phyloP scores from a whole-genome alignment of 805 yeast genomes.

The Teunomyces atbi region DNA sequence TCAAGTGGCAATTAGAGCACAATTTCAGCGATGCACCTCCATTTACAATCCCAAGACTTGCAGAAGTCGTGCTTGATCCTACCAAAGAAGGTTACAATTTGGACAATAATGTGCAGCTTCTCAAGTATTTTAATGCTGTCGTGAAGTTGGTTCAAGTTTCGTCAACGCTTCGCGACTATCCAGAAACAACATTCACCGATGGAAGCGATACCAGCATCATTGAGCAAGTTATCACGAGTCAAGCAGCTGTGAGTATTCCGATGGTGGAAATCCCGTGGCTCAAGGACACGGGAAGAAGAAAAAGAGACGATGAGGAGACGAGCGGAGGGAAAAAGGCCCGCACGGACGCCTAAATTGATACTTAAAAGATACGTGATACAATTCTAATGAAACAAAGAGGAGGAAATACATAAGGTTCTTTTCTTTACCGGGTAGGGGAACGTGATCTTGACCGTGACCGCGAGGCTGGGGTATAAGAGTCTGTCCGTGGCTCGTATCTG shows the following conservation, averaged over 20 bases:
- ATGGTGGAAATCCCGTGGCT: conserved; percentile 33
- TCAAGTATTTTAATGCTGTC: conserved; percentile 48
- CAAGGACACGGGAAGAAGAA: conserved; percentile 17
- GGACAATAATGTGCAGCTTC: conserved; percentile 23
- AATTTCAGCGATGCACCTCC: conserved; percentile 40
- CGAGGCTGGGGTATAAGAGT: conserved; percentile 11
- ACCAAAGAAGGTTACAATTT: conserved; percentile 29
- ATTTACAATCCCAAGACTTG: conserved; percentile 47
- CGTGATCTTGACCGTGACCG: conserved; percentile 4
- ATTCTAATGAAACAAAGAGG: background rate
- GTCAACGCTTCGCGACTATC: conserved; percentile 25
- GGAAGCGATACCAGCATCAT: background rate
- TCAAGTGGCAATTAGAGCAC: conserved; percentile 34
- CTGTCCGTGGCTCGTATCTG: conserved; percentile 9
- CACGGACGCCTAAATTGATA: background rate
- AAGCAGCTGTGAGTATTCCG: conserved; percentile 14
- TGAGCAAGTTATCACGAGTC: conserved; percentile 6
- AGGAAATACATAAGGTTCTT: background rate
- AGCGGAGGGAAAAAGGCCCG: background rate
- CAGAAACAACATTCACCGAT: conserved; percentile 3
- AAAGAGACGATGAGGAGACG: conserved; percentile 6
- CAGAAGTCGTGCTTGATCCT: conserved; percentile 48
- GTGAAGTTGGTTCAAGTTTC: conserved; percentile 28
- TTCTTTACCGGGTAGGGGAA: background rate
- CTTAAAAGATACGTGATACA: background rate